Evolutionary conservation across 176 grass and related monocot genomes (phyloP), one percentile per base, ranked within the genome.

Genomic region (Tillandsia leiboldiana): DNA sequence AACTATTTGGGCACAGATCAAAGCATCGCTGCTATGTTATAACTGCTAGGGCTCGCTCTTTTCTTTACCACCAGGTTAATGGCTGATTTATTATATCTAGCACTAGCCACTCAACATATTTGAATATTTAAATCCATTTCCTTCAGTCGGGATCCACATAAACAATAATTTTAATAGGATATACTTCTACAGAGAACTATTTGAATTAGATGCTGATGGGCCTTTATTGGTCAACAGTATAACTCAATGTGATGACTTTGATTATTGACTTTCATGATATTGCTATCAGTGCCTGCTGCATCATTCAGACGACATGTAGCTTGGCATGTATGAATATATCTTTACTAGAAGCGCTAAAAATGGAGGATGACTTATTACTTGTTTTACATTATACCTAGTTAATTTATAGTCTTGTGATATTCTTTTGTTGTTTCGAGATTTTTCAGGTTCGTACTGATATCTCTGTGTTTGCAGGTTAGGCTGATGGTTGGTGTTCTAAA

Each of bases 21-120:
- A 90, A 77, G 66, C 89, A 97, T 77, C 73, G 69, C 23, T 90
- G 94, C 66, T 92, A 87, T 81, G 89, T 92, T 70, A 80, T 97
- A 77, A 90, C 89, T 82, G 94, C 89, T 76, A 84, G 94, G 58
- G 82, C 84, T 49, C 86, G 75, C 4, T 97, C 86, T 72, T 97
- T 97, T 80, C 86, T 97, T 85, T 97, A 97, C 63, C 94, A 97
- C 63, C 87, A 97, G 94, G 94, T 97, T 76, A 64, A 48, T 66
- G 33, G 14, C 54, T 59, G 20, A 17, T 18, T 59, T 59, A 42
- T 42, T 42, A 42, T 42, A 42, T 42, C 33, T 42, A 42, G 5
- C 33, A 7, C 5, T 42, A 42, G 33, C 33, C 5, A 42, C 33
- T 42, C 33, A 42, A 42, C 33, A 42, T 42, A 42, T 42, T 42